Conservation (phyloP, 1,284 basidiomycete genomes). For the Fomitopsis schrenkii region DNA sequence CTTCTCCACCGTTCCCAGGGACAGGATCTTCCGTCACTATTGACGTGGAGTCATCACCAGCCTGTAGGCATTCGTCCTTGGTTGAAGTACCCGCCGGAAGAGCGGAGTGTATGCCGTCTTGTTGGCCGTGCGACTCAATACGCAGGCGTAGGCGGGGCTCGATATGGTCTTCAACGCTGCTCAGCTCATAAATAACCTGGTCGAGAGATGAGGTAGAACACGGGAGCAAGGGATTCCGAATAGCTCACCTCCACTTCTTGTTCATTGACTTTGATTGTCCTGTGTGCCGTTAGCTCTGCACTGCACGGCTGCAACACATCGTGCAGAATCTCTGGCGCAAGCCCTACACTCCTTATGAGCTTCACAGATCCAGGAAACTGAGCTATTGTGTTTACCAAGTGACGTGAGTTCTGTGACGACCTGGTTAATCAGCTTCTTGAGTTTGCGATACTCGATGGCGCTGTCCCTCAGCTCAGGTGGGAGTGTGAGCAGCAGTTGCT, state of each 20-base stretch:
- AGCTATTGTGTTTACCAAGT: conserved; percentile 43
- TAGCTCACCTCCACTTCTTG: conserved; percentile 21
- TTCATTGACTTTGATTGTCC: conserved; percentile 13
- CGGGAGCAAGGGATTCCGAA: background rate
- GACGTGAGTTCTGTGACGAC: conserved; percentile 79
- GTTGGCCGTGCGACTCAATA: conserved; percentile 20
- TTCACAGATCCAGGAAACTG: background rate
- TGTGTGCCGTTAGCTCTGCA: background rate
- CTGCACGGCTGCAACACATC: conserved; percentile 30
- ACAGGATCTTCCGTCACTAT: no score
- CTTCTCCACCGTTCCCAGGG: background rate
- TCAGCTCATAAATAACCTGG: conserved; percentile 52
- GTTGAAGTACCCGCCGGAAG: background rate
- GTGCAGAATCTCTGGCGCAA: conserved; percentile 42
- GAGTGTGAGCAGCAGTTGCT: conserved; percentile 64
- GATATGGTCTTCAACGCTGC: conserved; percentile 40
- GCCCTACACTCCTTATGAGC: conserved; percentile 30
- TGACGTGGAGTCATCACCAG: background rate
- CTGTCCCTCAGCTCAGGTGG: conserved; percentile 73
- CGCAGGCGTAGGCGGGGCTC: conserved; percentile 55
- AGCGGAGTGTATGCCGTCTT: background rate
- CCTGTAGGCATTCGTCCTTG: background rate
- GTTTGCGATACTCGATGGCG: conserved; percentile 85
- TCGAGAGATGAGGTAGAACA: background rate
- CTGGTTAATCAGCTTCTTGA: conserved; percentile 91